Percentiles rank a stretch among this genome's conserved stretches.
Conservation (phyloP, 23 red algal genomes). For the Cyanidiococcus yangmingshanensis region DNA sequence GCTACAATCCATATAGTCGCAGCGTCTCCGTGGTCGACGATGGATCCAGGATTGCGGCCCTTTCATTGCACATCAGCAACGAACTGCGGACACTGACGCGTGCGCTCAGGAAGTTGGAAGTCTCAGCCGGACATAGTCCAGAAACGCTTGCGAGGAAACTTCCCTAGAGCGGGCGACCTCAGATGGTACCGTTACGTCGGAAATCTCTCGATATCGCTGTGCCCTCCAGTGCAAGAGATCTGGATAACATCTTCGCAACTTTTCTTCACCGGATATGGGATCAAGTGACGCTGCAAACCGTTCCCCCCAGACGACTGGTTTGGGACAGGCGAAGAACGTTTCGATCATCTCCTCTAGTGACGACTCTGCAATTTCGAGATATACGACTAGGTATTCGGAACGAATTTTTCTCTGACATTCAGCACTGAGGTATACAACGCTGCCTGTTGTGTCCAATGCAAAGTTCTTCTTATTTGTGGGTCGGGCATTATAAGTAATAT, state of each 20-base stretch:
- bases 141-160: conserved; percentile 32
- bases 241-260: conserved; percentile 80
- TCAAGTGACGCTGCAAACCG: conserved; percentile 15
- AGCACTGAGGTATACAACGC: conserved; percentile 68
- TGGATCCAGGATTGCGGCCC: neutral
- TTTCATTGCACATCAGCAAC: neutral
- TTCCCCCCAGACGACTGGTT: conserved; percentile 96
- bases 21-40: conserved; percentile 20
- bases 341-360: conserved; percentile 79
- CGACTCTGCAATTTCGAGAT: conserved; percentile 75
- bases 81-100: neutral
- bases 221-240: conserved; percentile 50
- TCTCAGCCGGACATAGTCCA: conserved; percentile 32
- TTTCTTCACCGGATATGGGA: conserved; percentile 28
- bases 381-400: conserved; percentile 55
- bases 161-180: conserved; percentile 31
- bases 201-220: conserved; percentile 49
- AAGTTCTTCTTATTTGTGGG: conserved; percentile 19
- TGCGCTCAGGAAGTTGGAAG: conserved; percentile 4
- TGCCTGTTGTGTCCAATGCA: conserved; percentile 89
- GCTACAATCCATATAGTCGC: conserved; percentile 20
- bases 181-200: conserved; percentile 67
- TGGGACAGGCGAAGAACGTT: conserved; percentile 74
- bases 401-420: conserved; percentile 23
- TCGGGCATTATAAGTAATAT: conserved; percentile 40